A percentile compares a stretch with the other conserved stretches of the same genome.
phyloP scores from a whole-genome alignment of 352 stramenopile genomes.

The Phytophthora kernoviae region DNA sequence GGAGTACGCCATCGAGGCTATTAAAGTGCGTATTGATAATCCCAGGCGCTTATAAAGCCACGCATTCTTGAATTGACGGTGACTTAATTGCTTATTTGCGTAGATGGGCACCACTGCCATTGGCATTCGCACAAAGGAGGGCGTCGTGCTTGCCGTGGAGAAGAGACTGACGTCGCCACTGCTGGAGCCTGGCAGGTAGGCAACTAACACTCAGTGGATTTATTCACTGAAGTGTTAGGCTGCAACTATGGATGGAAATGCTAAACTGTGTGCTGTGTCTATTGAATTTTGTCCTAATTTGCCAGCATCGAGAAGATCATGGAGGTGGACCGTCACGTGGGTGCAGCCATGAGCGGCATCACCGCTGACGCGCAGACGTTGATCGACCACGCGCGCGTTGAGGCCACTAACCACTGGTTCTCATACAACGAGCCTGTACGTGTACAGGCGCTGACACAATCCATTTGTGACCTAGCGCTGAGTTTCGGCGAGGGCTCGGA shows the following conservation, averaged over 20 bases:
- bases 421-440: constrained; percentile 98
- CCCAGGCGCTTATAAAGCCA: not conserved
- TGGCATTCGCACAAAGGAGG: constrained; percentile 97
- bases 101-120: constrained; percentile 98
- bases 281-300: not conserved
- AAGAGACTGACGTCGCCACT: constrained; percentile 98
- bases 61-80: not conserved
- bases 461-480: constrained; percentile 98
- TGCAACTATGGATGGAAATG: not conserved
- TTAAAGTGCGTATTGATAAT: constrained; percentile 80
- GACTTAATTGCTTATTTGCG: constrained; percentile 7
- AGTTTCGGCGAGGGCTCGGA: constrained; percentile 94
- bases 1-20: constrained; percentile 98
- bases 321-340: constrained; percentile 98
- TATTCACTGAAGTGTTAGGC: not conserved
- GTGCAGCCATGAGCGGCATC: constrained; percentile 98
- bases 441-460: constrained; percentile 98
- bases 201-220: not conserved
- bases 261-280: not conserved
- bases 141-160: constrained; percentile 98
- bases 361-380: constrained; percentile 98
- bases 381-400: constrained; percentile 98
- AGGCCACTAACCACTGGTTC: constrained; percentile 99
- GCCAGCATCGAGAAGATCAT: constrained; percentile 99
- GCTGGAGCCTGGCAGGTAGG: constrained; percentile 92